phyloP scores from a whole-genome alignment of 495 filamentous ascomycete genomes.

The Penicillium coprophilum region DNA sequence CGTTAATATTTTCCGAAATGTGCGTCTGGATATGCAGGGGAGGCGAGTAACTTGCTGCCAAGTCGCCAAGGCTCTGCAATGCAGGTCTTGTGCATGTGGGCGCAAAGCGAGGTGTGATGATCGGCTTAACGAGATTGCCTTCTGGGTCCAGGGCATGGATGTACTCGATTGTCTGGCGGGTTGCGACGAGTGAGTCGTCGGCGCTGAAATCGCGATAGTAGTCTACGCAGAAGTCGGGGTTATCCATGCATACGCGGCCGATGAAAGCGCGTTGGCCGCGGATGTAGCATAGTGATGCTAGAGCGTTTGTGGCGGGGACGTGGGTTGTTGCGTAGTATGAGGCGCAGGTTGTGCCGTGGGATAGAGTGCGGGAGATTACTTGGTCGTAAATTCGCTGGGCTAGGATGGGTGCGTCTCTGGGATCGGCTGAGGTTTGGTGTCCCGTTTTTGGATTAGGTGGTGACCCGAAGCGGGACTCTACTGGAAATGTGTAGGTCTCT shows the following conservation, averaged over 20 bases:
- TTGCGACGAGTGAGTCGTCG: conserved; percentile 54
- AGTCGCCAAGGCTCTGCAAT: conserved; percentile 59
- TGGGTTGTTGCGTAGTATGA: conserved; percentile 87
- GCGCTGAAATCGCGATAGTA: conserved; percentile 72
- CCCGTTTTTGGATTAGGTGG: conserved; percentile 2
- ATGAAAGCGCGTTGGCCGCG: conserved; percentile 84
- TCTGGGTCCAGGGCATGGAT: conserved; percentile 65
- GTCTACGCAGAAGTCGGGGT: conserved; percentile 56
- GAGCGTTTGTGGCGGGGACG: conserved; percentile 75
- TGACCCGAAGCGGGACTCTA: conserved; percentile 67
- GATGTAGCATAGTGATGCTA: conserved; percentile 70
- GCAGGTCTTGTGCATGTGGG: conserved; percentile 65
- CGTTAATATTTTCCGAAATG: conserved; percentile 78
- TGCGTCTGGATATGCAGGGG: conserved; percentile 82
- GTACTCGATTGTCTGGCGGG: conserved; percentile 62
- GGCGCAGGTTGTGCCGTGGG: conserved; percentile 84
- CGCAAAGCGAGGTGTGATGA: conserved; percentile 90
- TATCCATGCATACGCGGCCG: conserved; percentile 86
- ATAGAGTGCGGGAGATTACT: conserved; percentile 72
- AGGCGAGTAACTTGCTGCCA: conserved; percentile 56
- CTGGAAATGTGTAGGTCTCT: conserved; percentile 87
- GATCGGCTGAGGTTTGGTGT: not conserved
- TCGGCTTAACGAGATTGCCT: conserved; percentile 63
- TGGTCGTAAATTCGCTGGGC: conserved; percentile 63
- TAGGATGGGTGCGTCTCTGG: conserved; percentile 30